These are phyloP conservation scores for Rhizophagus clarus DNA, from an alignment of 192 early-diverging fungal genomes.

Conservation along the genomic window DNA sequence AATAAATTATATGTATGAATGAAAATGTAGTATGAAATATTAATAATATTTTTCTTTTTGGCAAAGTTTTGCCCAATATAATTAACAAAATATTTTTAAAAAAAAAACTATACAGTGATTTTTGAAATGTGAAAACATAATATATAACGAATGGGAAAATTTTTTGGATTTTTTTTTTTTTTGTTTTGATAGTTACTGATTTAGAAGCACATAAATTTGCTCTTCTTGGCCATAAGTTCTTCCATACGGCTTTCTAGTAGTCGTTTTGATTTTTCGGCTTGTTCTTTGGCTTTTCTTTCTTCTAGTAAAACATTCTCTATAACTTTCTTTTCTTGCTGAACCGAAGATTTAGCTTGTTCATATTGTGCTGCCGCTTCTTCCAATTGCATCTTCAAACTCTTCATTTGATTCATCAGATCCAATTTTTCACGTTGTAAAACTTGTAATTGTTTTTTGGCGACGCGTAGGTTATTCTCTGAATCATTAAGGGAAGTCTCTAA, in stretches of 20 bases:
- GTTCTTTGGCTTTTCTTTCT: constrained; percentile 52
- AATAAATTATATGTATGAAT: no score
- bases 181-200: neutral
- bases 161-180: neutral
- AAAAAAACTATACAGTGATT: no score
- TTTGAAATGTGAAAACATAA: no score
- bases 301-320: constrained; percentile 45
- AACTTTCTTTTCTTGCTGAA: constrained; percentile 39
- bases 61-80: no score
- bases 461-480: constrained; percentile 45
- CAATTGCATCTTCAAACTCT: constrained; percentile 43
- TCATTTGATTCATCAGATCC: constrained; percentile 39
- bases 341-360: constrained; percentile 19
- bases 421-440: constrained; percentile 41
- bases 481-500: constrained; percentile 50
- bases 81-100: no score
- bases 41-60: no score
- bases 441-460: constrained; percentile 41
- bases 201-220: constrained; percentile 63
- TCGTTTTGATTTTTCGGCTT: constrained; percentile 49
- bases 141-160: no score
- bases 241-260: constrained; percentile 57
- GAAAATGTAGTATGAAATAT: no score
- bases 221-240: constrained; percentile 55
- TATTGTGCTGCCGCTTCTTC: constrained; percentile 38